These are phyloP conservation scores for Lentinula lateritia DNA, from an alignment of 768 basidiomycete species.

Conservation along the genomic window DNA sequence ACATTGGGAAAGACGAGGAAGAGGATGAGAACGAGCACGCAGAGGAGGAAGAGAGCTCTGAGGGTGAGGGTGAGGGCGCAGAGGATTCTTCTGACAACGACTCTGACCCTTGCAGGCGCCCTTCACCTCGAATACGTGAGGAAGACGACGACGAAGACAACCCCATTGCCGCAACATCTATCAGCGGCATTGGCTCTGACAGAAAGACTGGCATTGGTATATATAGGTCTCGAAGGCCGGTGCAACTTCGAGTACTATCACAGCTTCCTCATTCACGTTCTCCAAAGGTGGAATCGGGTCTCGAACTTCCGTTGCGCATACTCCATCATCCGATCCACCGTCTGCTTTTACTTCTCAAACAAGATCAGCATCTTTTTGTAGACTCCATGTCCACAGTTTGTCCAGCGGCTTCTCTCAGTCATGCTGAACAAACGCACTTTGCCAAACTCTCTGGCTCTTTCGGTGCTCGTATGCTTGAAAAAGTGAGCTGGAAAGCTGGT, in stretches of 20 bases:
- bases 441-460: slow-evolving; percentile 68
- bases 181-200: slow-evolving; percentile 14
- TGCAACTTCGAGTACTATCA: slow-evolving; percentile 17
- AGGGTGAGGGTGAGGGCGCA: slow-evolving; percentile 25
- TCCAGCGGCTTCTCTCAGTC: slow-evolving; percentile 47
- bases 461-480: slow-evolving; percentile 86
- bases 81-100: slow-evolving; percentile 34
- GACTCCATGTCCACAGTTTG: slow-evolving; percentile 40
- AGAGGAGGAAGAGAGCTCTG: slow-evolving; percentile 22
- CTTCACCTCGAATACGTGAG: slow-evolving; percentile 52
- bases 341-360: slow-evolving; percentile 31
- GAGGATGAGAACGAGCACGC: slow-evolving; percentile 25
- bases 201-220: slow-evolving; percentile 2
- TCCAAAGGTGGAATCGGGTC: slow-evolving; percentile 22
- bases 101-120: slow-evolving; percentile 45
- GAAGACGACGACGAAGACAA: slow-evolving; percentile 43
- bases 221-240: slow-evolving; percentile 23
- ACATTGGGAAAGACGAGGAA: slow-evolving; percentile 24
- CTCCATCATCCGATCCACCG: slow-evolving; percentile 24
- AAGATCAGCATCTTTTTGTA: slow-evolving; percentile 37
- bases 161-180: slow-evolving; percentile 27
- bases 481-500: slow-evolving; percentile 93
- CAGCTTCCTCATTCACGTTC: neutral
- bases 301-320: slow-evolving; percentile 25
- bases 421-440: slow-evolving; percentile 77